These are phyloP conservation scores for Thyridium curvatum DNA, from an alignment of 2,329 filamentous ascomycete species.

Conservation along the genomic window DNA sequence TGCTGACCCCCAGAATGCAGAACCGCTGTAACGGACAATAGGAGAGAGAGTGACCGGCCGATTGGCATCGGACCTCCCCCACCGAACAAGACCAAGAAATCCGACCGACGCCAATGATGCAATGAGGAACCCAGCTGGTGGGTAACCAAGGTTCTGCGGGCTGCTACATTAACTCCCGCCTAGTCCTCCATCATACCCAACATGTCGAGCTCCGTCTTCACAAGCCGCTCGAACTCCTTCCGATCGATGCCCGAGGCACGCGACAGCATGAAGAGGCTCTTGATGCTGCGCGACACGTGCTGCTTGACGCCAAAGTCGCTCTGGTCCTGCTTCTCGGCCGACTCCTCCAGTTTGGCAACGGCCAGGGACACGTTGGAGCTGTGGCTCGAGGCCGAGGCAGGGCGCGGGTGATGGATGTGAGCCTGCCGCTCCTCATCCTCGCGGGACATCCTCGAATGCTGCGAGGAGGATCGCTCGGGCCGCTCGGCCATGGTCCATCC, in stretches of 20 bases:
- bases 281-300: slow-evolving; percentile 70
- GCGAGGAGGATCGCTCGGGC: slow-evolving; percentile 30
- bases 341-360: slow-evolving; percentile 56
- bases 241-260: slow-evolving; percentile 65
- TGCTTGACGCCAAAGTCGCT: slow-evolving; percentile 70
- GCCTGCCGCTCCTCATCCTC: slow-evolving; percentile 30
- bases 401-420: slow-evolving; percentile 47
- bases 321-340: slow-evolving; percentile 50
- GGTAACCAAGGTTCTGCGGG: neutral
- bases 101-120: slow-evolving; percentile 1
- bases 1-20: no score
- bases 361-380: slow-evolving; percentile 49
- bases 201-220: slow-evolving; percentile 65
- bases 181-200: slow-evolving; percentile 62
- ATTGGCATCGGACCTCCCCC: neutral
- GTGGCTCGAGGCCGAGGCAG: slow-evolving; percentile 51
- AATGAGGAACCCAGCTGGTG: neutral
- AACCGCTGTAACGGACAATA: no score
- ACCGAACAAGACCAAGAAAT: slow-evolving; percentile 2
- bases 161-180: slow-evolving; percentile 6
- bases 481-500: slow-evolving; percentile 38
- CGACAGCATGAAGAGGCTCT: slow-evolving; percentile 68
- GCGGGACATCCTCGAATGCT: slow-evolving; percentile 20
- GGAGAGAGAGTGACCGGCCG: no score
- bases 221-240: slow-evolving; percentile 67